These are phyloP conservation scores for Gossypium gossypioides DNA, from an alignment of 441 rosid genomes.

Conservation along the genomic window DNA sequence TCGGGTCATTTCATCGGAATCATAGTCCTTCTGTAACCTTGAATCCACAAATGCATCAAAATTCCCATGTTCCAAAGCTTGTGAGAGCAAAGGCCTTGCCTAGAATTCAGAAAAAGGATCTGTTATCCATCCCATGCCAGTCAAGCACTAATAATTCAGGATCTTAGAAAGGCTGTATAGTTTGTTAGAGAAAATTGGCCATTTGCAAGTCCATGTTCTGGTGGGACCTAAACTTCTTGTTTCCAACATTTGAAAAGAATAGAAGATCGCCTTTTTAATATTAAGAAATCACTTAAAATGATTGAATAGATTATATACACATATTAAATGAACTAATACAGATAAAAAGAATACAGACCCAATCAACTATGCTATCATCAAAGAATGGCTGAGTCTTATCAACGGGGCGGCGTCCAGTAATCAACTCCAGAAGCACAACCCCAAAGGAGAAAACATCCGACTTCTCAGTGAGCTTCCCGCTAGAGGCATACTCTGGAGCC, in stretches of 20 bases:
- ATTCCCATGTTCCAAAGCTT: slow-evolving; percentile 38
- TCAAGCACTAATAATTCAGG: neutral
- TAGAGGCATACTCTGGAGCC: slow-evolving; percentile 60
- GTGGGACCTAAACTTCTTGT: neutral
- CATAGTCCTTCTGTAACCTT: slow-evolving; percentile 27
- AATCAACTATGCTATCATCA: slow-evolving; percentile 57
- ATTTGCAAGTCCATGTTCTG: neutral
- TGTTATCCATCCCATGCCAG: slow-evolving; percentile 8
- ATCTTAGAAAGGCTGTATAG: neutral
- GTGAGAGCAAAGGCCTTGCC: slow-evolving; percentile 52
- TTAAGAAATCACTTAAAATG: neutral
- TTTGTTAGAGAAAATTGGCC: neutral
- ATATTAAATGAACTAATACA: neutral
- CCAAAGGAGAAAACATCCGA: slow-evolving; percentile 63
- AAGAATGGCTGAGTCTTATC: slow-evolving; percentile 28
- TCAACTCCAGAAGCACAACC: slow-evolving; percentile 56
- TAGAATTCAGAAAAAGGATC: slow-evolving; percentile 13
- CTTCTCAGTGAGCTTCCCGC: slow-evolving; percentile 58
- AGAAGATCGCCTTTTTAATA: neutral
- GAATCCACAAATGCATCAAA: slow-evolving; percentile 52
- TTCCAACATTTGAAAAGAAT: neutral
- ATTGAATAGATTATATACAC: neutral
- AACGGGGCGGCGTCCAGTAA: slow-evolving; percentile 51
- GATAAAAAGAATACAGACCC: slow-evolving; percentile 33
- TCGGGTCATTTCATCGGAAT: slow-evolving; percentile 35